These are phyloP conservation scores for Pseudocercospora ulei DNA, from an alignment of 2,329 filamentous ascomycete species.

Conservation along the genomic window DNA sequence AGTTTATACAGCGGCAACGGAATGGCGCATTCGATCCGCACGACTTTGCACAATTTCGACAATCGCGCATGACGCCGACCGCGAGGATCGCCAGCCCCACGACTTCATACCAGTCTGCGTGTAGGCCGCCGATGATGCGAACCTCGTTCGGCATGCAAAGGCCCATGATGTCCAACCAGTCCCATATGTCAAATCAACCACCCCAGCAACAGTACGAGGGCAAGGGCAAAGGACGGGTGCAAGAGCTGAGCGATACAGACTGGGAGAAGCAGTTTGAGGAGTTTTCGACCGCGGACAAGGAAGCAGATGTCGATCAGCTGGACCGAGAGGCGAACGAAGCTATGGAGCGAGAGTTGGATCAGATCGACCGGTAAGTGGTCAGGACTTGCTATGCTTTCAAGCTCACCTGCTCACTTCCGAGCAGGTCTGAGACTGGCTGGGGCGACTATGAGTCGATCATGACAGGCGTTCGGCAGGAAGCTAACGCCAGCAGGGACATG, in stretches of 20 bases:
- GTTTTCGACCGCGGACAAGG: conserved; percentile 60
- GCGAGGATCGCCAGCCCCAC: conserved; percentile 53
- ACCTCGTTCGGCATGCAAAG: conserved; percentile 46
- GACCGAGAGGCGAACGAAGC: conserved; percentile 59
- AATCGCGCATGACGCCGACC: conserved; percentile 53
- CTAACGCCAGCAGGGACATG: conserved; percentile 56
- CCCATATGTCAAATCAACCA: conserved; percentile 38
- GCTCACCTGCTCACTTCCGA: conserved; percentile 17
- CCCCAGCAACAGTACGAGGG: conserved; percentile 47
- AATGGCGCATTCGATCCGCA: conserved; percentile 58
- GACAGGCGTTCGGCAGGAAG: conserved; percentile 68
- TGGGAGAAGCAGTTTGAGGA: conserved; percentile 96
- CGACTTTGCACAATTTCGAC: conserved; percentile 81
- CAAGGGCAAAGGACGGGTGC: conserved; percentile 72
- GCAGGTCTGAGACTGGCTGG: conserved; percentile 58
- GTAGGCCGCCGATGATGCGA: conserved; percentile 50
- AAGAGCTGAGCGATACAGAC: conserved; percentile 83
- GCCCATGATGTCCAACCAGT: conserved; percentile 26
- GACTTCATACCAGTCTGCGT: conserved; percentile 35
- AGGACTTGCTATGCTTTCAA: neutral
- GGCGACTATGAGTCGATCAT: conserved; percentile 86
- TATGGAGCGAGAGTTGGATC: conserved; percentile 77
- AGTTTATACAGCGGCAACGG: conserved; percentile 24
- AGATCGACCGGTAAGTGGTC: conserved; percentile 73
- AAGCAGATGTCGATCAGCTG: conserved; percentile 42